These are phyloP conservation scores for Verticillium dahliae DNA, from an alignment of 2,329 filamentous ascomycete genomes.

Conservation along the genomic window DNA sequence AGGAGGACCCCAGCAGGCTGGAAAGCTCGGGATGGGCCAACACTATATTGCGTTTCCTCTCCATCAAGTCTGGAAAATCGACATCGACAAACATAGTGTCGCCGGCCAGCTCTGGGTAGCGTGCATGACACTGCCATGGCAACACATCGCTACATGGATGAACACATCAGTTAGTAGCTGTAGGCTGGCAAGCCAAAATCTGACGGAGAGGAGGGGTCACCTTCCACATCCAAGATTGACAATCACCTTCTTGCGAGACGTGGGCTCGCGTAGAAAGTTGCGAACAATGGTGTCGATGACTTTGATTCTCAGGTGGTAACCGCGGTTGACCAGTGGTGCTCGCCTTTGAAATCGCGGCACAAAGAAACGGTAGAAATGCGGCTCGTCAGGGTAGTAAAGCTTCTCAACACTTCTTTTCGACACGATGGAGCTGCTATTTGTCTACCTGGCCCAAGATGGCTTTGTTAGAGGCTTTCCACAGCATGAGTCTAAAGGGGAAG, in stretches of 20 bases:
- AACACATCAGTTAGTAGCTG: neutral
- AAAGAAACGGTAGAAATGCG: constrained; percentile 83
- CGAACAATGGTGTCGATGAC: constrained; percentile 70
- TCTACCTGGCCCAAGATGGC: constrained; percentile 36
- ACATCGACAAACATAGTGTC: constrained; percentile 71
- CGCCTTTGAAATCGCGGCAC: constrained; percentile 76
- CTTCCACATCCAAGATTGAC: constrained; percentile 87
- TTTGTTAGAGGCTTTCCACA: neutral
- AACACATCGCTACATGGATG: constrained; percentile 63
- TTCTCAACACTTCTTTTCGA: constrained; percentile 89
- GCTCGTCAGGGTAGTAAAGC: constrained; percentile 69
- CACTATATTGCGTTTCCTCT: constrained; percentile 65
- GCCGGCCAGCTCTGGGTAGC: constrained; percentile 52
- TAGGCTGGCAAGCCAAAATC: neutral
- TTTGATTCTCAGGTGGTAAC: constrained; percentile 81
- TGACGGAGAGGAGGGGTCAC: constrained; percentile 44
- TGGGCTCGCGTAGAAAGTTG: constrained; percentile 57
- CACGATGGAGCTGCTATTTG: constrained; percentile 86
- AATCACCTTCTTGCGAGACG: constrained; percentile 60
- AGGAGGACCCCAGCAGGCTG: constrained; percentile 23
- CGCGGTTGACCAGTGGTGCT: constrained; percentile 84
- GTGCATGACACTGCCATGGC: constrained; percentile 73
- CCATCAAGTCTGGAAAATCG: constrained; percentile 76
- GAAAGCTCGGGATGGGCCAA: constrained; percentile 52
- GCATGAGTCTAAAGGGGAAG: neutral